These are phyloP conservation scores for Kuraishia floccosa DNA, from an alignment of 805 yeast genomes.

Conservation along the genomic window DNA sequence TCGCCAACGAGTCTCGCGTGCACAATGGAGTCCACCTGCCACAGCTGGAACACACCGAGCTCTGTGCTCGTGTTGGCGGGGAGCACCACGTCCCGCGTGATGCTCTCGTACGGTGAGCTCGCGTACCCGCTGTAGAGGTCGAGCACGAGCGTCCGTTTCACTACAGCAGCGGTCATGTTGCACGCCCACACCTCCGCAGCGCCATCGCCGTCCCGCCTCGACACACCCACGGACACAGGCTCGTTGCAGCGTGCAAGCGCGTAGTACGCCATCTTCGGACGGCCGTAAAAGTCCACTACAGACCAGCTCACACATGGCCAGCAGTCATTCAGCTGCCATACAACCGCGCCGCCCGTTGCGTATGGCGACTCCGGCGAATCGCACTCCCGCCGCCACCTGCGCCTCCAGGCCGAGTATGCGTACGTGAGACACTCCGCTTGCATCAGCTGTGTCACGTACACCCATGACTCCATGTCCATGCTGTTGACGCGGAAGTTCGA, in stretches of 20 bases:
- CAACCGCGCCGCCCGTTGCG: conserved; percentile 29
- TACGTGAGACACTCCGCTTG: conserved; percentile 37
- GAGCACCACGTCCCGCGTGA: not conserved
- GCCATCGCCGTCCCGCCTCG: too few relatives aligned
- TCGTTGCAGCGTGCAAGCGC: too few relatives aligned
- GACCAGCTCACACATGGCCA: conserved; percentile 45
- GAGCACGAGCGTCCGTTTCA: too few relatives aligned
- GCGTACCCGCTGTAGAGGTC: too few relatives aligned
- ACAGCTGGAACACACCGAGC: not conserved
- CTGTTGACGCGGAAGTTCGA: conserved; percentile 23
- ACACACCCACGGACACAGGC: not conserved
- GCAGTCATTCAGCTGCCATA: conserved; percentile 44
- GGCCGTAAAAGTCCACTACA: conserved; percentile 24
- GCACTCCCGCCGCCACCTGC: not conserved
- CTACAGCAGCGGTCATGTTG: too few relatives aligned
- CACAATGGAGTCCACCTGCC: too few relatives aligned
- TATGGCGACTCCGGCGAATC: too few relatives aligned
- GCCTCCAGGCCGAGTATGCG: conserved; percentile 16
- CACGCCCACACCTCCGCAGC: too few relatives aligned
- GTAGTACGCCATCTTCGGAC: conserved; percentile 34
- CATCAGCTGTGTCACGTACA: conserved; percentile 40
- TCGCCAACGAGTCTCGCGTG: too few relatives aligned
- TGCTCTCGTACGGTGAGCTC: too few relatives aligned
- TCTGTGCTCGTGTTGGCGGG: not conserved
- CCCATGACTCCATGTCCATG: conserved; percentile 28